Conservation (phyloP, 495 filamentous ascomycete species). For the Delitschia confertaspora region DNA sequence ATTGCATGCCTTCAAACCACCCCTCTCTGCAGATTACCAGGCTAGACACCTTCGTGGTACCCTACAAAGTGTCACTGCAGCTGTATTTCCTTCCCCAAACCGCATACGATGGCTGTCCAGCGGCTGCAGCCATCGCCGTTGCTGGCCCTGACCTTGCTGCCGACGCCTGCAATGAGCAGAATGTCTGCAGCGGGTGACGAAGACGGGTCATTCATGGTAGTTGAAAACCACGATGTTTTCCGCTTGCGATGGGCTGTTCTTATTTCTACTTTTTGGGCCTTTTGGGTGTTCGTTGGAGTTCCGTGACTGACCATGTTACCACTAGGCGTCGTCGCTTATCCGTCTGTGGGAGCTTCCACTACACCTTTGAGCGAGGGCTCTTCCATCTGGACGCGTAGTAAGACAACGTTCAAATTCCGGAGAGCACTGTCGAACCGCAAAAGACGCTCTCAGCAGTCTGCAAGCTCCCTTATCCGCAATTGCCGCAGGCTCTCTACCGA, state of each 20-base stretch:
- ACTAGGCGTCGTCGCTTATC: slow-evolving; percentile 29
- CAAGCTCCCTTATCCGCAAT: slow-evolving; percentile 14
- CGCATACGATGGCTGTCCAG: slow-evolving; percentile 9
- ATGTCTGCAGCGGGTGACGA: slow-evolving; percentile 14
- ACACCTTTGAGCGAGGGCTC: slow-evolving; percentile 22
- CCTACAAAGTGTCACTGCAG: slow-evolving; percentile 20
- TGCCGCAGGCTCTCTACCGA: slow-evolving; percentile 15
- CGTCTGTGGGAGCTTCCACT: slow-evolving; percentile 23
- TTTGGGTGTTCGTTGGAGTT: slow-evolving; percentile 9
- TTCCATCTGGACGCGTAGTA: slow-evolving; percentile 21
- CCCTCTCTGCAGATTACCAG: background rate
- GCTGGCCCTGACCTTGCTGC: slow-evolving; percentile 18
- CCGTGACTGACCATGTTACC: slow-evolving; percentile 29
- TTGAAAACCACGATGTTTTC: slow-evolving; percentile 23
- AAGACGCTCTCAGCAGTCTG: slow-evolving; percentile 16
- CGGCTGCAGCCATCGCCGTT: slow-evolving; percentile 2
- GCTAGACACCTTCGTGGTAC: slow-evolving; percentile 12
- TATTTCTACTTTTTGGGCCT: slow-evolving; percentile 1
- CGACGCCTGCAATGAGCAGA: slow-evolving; percentile 6
- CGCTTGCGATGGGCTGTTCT: slow-evolving; percentile 6
- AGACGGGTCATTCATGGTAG: slow-evolving; percentile 6
- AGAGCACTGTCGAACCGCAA: slow-evolving; percentile 11
- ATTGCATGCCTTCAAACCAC: background rate
- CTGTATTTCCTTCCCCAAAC: slow-evolving; percentile 12
- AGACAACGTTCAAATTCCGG: slow-evolving; percentile 7